phyloP scores from a whole-genome alignment of 768 basidiomycete species.

The Hortiboletus flavorubellus region DNA sequence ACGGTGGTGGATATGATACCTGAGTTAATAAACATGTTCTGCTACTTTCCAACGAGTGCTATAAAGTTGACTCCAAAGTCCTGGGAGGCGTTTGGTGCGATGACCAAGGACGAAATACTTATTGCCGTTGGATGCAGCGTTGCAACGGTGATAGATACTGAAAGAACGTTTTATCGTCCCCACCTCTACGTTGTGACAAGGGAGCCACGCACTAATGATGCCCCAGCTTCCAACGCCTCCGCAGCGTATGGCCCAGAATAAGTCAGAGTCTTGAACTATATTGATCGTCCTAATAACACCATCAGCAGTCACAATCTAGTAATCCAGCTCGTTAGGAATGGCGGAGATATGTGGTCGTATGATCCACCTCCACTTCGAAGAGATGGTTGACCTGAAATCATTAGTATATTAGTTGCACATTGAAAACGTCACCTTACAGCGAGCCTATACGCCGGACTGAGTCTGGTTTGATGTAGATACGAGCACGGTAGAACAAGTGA shows the following conservation, averaged over 20 bases:
- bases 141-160: constrained; percentile 19
- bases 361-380: constrained; percentile 36
- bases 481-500: not conserved
- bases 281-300: constrained; percentile 41
- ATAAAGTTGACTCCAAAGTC: constrained; percentile 17
- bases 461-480: not conserved
- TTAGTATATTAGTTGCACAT: not conserved
- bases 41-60: constrained; percentile 18
- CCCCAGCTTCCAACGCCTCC: constrained; percentile 51
- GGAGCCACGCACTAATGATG: constrained; percentile 32
- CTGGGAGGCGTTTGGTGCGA: constrained; percentile 12
- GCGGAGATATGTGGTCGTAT: not conserved
- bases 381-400: constrained; percentile 40
- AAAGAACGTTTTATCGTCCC: not conserved
- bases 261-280: constrained; percentile 37
- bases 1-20: constrained; percentile 4
- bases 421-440: not conserved
- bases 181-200: not conserved
- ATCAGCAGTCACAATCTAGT: constrained; percentile 38
- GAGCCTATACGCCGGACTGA: constrained; percentile 19
- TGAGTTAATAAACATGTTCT: constrained; percentile 9
- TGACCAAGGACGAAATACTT: constrained; percentile 3
- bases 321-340: not conserved
- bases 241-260: constrained; percentile 55
- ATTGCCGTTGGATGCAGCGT: constrained; percentile 6